Percentiles rank a stretch among this genome's conserved stretches.
Evolutionary conservation across 2,329 filamentous ascomycete genomes (phyloP).

Genomic region (Magnaporthiopsis poae): DNA sequence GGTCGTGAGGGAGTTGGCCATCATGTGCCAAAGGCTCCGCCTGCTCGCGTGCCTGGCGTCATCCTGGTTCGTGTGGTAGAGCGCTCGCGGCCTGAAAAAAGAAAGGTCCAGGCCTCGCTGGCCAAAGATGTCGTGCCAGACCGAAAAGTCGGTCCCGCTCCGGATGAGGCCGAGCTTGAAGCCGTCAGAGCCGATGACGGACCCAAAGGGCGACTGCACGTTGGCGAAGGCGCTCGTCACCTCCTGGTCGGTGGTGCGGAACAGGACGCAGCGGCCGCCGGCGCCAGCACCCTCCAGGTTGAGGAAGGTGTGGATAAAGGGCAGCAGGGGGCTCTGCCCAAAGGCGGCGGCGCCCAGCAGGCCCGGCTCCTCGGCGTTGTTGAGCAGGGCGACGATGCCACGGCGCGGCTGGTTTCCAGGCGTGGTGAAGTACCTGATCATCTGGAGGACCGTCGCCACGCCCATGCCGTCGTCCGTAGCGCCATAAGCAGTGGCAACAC

Average conservation of each 20-base stretch:
- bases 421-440: constrained; percentile 76
- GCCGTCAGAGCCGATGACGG: constrained; percentile 71
- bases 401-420: constrained; percentile 61
- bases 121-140: constrained; percentile 69
- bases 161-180: constrained; percentile 70
- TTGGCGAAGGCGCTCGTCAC: constrained; percentile 69
- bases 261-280: constrained; percentile 76
- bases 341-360: constrained; percentile 81
- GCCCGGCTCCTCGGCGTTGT: constrained; percentile 93
- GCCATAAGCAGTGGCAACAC: constrained; percentile 78
- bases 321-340: constrained; percentile 68
- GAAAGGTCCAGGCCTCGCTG: constrained; percentile 84
- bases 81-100: constrained; percentile 74
- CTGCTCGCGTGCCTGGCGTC: constrained; percentile 68
- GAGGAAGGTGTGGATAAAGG: constrained; percentile 75
- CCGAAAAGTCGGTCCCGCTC: constrained; percentile 81
- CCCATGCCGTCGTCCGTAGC: constrained; percentile 91
- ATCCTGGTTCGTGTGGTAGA: constrained; percentile 88
- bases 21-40: constrained; percentile 81
- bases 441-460: constrained; percentile 73
- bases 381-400: constrained; percentile 76
- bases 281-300: constrained; percentile 94
- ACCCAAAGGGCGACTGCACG: constrained; percentile 68
- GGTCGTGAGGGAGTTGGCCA: constrained; percentile 71
- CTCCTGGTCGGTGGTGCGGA: constrained; percentile 78